These are phyloP conservation scores for Botrytis pseudocinerea DNA, from an alignment of 2,329 filamentous ascomycete genomes.

Conservation along the genomic window DNA sequence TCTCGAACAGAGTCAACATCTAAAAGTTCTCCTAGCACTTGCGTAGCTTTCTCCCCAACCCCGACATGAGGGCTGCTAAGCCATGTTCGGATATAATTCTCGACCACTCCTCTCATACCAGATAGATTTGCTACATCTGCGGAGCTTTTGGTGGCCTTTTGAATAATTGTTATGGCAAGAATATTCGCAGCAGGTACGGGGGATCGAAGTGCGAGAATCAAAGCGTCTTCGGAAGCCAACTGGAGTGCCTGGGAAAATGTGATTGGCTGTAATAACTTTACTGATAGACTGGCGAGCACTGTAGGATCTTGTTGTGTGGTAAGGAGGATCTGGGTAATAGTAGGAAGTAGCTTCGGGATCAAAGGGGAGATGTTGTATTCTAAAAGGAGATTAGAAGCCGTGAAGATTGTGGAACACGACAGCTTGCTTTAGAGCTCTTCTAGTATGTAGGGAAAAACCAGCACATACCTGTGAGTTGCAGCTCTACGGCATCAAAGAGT, in stretches of 20 bases:
- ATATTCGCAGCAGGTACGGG: slow-evolving; percentile 57
- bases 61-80: slow-evolving; percentile 54
- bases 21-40: slow-evolving; percentile 54
- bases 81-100: slow-evolving; percentile 54
- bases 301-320: slow-evolving; percentile 53
- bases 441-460: neutral
- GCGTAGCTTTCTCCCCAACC: slow-evolving; percentile 55
- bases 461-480: slow-evolving; percentile 55
- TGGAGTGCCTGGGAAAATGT: slow-evolving; percentile 53
- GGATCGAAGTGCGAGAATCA: slow-evolving; percentile 55
- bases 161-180: slow-evolving; percentile 56
- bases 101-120: slow-evolving; percentile 51
- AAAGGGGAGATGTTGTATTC: slow-evolving; percentile 55
- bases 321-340: slow-evolving; percentile 54
- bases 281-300: slow-evolving; percentile 53
- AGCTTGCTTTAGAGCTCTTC: neutral
- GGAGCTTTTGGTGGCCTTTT: slow-evolving; percentile 54
- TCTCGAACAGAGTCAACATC: slow-evolving; percentile 54
- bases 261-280: slow-evolving; percentile 57
- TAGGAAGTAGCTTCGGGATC: slow-evolving; percentile 55
- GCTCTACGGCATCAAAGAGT: slow-evolving; percentile 59
- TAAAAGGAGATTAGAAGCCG: slow-evolving; percentile 35
- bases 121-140: slow-evolving; percentile 53
- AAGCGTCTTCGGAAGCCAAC: slow-evolving; percentile 52
- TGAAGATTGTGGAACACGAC: neutral